Evolutionary conservation across 1,139 yeast species (phyloP).

Genomic region (Insectozyma bohioensis): DNA sequence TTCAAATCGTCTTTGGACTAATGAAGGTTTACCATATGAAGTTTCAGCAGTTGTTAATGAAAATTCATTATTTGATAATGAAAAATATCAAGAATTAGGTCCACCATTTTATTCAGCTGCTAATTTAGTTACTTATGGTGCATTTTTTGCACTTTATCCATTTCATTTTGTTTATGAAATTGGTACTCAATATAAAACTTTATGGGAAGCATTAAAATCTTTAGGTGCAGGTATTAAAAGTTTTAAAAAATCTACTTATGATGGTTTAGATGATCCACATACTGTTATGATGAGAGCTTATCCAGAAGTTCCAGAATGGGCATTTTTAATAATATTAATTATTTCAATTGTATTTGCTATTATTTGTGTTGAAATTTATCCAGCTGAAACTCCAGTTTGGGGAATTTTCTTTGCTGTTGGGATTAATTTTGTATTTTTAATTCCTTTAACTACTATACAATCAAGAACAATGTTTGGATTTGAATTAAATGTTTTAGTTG

Average conservation of each 20-base stretch:
- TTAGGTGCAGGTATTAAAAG: conserved; percentile 9
- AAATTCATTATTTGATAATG: conserved; percentile 34
- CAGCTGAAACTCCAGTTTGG: conserved; percentile 56
- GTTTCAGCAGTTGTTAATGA: conserved; percentile 42
- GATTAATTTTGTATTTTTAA: conserved; percentile 52
- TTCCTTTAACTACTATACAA: conserved; percentile 52
- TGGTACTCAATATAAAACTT: conserved; percentile 25
- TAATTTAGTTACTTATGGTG: conserved; percentile 49
- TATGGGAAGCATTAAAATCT: conserved; percentile 13
- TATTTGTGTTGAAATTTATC: conserved; percentile 44
- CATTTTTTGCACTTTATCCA: conserved; percentile 59
- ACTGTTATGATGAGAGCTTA: conserved; percentile 52
- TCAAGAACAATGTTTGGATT: conserved; percentile 52
- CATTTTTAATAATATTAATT: conserved; percentile 49
- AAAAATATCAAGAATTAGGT: conserved; percentile 44
- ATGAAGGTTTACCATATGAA: conserved; percentile 43
- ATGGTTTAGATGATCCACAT: conserved; percentile 48
- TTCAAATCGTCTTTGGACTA: conserved; percentile 42
- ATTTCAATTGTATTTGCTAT: conserved; percentile 51
- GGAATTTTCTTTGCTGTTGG: conserved; percentile 56
- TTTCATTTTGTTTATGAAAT: conserved; percentile 48
- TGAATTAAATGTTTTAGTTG: conserved; percentile 58
- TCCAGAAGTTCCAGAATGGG: conserved; percentile 64
- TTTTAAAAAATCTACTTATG: conserved; percentile 15
- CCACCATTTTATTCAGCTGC: conserved; percentile 45